Evolutionary conservation across 331 rosid species (phyloP).

Genomic region (Quercus tomentella): DNA sequence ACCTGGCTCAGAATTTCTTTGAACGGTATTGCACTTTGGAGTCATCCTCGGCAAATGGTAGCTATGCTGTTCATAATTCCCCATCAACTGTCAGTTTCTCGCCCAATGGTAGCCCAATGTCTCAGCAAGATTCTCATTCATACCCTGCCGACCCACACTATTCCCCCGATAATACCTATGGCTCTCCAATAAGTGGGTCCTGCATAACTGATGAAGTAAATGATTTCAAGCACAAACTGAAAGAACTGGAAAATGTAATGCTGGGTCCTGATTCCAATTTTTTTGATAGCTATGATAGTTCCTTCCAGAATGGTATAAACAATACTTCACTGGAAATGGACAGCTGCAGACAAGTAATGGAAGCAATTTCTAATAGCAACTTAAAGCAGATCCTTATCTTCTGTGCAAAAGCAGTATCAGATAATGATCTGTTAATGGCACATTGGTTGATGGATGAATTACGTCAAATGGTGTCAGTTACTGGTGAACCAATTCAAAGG

Average conservation of each 20-base stretch:
- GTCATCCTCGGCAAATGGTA: slow-evolving; percentile 58
- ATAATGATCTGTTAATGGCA: slow-evolving; percentile 61
- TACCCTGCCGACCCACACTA: slow-evolving; percentile 44
- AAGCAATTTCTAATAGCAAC: slow-evolving; percentile 57
- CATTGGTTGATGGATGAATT: slow-evolving; percentile 76
- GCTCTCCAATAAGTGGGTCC: slow-evolving; percentile 74
- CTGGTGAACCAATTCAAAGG: slow-evolving; percentile 93
- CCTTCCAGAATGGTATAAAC: slow-evolving; percentile 37
- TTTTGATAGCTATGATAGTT: slow-evolving; percentile 47
- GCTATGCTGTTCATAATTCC: slow-evolving; percentile 37
- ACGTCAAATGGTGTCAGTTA: slow-evolving; percentile 79
- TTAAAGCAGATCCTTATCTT: slow-evolving; percentile 61
- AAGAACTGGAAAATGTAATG: slow-evolving; percentile 85
- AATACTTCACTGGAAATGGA: slow-evolving; percentile 46
- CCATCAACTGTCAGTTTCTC: slow-evolving; percentile 70
- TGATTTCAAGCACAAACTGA: slow-evolving; percentile 70
- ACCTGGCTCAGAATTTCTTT: slow-evolving; percentile 28
- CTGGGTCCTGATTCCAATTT: slow-evolving; percentile 72
- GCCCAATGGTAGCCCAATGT: slow-evolving; percentile 62
- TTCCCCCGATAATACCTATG: slow-evolving; percentile 60
- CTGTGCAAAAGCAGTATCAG: slow-evolving; percentile 79
- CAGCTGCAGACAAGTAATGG: slow-evolving; percentile 71
- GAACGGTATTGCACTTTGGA: slow-evolving; percentile 77
- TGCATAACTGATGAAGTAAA: slow-evolving; percentile 66
- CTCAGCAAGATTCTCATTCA: slow-evolving; percentile 66